phyloP scores from a whole-genome alignment of 192 early-diverging fungal species.

The Podila horticola region DNA sequence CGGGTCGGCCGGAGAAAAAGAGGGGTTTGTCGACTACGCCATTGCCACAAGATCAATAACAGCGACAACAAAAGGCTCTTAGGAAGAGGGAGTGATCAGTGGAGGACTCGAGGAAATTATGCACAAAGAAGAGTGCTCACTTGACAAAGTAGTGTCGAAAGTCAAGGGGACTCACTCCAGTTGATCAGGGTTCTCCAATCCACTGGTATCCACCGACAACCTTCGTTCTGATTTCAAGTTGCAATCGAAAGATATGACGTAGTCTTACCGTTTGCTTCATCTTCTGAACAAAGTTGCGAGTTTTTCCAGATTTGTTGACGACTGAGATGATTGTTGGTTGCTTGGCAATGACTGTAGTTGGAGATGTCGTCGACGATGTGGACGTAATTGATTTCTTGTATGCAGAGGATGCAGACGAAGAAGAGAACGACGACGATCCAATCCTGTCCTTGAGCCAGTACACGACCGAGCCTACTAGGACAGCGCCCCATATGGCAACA shows the following conservation, averaged over 20 bases:
- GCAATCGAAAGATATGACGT: not conserved
- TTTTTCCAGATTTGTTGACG: conserved; percentile 12
- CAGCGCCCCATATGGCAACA: conserved; percentile 59
- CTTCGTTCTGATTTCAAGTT: not conserved
- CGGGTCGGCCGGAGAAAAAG: too few relatives aligned
- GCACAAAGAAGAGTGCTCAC: too few relatives aligned
- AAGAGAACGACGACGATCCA: not conserved
- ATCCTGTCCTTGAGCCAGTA: conserved; percentile 52
- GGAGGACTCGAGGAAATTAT: too few relatives aligned
- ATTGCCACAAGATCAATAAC: too few relatives aligned
- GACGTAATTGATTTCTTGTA: not conserved
- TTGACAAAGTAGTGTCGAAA: too few relatives aligned
- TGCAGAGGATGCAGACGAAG: conserved; percentile 36
- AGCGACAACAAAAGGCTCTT: too few relatives aligned
- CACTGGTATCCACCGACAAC: not conserved
- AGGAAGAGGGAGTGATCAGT: too few relatives aligned
- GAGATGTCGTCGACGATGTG: too few relatives aligned
- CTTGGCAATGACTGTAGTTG: not conserved
- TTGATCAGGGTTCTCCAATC: too few relatives aligned
- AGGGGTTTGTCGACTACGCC: too few relatives aligned
- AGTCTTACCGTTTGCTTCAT: conserved; percentile 60
- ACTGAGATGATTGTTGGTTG: conserved; percentile 29
- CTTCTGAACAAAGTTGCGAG: conserved; percentile 62
- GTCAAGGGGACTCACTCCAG: too few relatives aligned
- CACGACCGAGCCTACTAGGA: conserved; percentile 49